Percentiles rank a stretch among this genome's conserved stretches.
These are phyloP conservation scores for Aspergillus sclerotialis DNA, from an alignment of 2,329 filamentous ascomycete species.

Conservation along the genomic window DNA sequence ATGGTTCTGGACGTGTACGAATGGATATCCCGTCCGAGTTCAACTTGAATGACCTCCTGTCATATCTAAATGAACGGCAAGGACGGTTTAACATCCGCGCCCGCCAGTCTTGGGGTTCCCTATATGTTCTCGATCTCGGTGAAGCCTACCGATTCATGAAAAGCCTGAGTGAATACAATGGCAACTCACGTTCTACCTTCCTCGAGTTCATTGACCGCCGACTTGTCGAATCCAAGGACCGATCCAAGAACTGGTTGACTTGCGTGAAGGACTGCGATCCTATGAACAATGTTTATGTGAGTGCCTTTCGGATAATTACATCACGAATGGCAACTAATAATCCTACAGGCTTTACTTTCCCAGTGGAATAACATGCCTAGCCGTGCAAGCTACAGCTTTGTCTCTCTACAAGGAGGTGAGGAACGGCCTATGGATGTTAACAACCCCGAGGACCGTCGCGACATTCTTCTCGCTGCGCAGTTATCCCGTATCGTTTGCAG, in stretches of 20 bases:
- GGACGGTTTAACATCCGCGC: constrained; percentile 39
- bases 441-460: constrained; percentile 27
- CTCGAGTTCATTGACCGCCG: constrained; percentile 39
- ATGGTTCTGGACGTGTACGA: constrained; percentile 27
- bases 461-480: constrained; percentile 38
- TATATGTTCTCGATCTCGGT: constrained; percentile 36
- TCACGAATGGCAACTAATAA: not conserved
- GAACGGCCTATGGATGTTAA: constrained; percentile 35
- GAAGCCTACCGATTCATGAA: constrained; percentile 36
- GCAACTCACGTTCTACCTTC: constrained; percentile 32
- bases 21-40: constrained; percentile 37
- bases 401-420: constrained; percentile 22
- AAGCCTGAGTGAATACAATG: constrained; percentile 30
- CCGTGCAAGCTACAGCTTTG: constrained; percentile 37
- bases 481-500: constrained; percentile 40
- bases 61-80: constrained; percentile 31
- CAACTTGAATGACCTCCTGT: constrained; percentile 30
- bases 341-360: constrained; percentile 32
- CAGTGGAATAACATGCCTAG: constrained; percentile 42
- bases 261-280: constrained; percentile 36
- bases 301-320: constrained; percentile 9
- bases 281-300: constrained; percentile 34
- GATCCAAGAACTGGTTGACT: constrained; percentile 38
- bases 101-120: constrained; percentile 34
- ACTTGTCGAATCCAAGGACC: constrained; percentile 38